phyloP scores from a whole-genome alignment of 345 rosid genomes.

The Citrus sp. region DNA sequence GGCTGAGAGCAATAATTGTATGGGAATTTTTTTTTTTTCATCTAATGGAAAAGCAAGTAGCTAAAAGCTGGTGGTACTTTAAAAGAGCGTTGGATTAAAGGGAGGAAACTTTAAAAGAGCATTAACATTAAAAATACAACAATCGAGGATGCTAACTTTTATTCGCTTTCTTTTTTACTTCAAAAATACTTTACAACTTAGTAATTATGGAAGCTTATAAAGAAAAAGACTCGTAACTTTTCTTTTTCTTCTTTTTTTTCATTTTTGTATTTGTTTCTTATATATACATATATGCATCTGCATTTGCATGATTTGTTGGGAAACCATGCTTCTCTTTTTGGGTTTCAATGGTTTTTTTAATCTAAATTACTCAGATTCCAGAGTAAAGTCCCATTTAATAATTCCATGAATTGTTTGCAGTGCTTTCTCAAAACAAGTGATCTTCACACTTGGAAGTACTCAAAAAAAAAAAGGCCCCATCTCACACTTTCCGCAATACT shows the following conservation, averaged over 20 bases:
- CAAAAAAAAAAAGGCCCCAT: neutral
- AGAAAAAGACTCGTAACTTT: conserved; percentile 9
- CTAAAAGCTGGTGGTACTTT: conserved; percentile 24
- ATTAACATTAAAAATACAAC: conserved; percentile 1
- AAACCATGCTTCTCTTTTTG: neutral
- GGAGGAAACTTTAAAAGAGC: conserved; percentile 16
- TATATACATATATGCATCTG: conserved; percentile 2
- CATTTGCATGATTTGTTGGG: conserved; percentile 13
- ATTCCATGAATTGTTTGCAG: neutral
- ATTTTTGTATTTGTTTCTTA: neutral
- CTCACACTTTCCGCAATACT: neutral
- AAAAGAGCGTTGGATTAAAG: conserved; percentile 32
- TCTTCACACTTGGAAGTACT: neutral
- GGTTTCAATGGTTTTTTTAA: conserved; percentile 3
- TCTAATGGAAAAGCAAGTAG: neutral
- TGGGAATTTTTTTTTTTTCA: neutral
- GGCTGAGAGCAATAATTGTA: neutral
- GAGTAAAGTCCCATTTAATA: neutral
- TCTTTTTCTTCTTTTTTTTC: neutral
- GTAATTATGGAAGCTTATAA: conserved; percentile 15
- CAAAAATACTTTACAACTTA: conserved; percentile 21
- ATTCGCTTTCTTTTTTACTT: neutral
- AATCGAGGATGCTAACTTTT: conserved; percentile 9
- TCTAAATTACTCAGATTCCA: neutral
- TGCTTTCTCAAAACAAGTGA: neutral